phyloP scores from a whole-genome alignment of 2,329 filamentous ascomycete species.

The Aureobasidium leucospermi region DNA sequence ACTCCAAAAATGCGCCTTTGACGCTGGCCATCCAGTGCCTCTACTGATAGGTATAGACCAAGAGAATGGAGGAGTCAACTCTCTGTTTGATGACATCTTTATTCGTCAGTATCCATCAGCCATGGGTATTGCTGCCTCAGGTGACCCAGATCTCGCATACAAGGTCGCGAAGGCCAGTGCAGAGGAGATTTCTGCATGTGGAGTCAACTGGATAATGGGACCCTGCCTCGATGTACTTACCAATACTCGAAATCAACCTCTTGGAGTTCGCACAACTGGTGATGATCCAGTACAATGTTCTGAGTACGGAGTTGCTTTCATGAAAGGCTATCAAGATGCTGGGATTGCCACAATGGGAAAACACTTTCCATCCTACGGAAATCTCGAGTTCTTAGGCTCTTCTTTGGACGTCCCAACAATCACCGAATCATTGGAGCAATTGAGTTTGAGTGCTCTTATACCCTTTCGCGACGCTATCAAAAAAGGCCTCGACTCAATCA shows the following conservation, averaged over 20 bases:
- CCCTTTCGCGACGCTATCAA: constrained; percentile 87
- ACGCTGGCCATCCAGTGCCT: constrained; percentile 83
- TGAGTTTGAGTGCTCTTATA: constrained; percentile 84
- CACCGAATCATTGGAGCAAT: constrained; percentile 84
- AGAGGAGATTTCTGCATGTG: constrained; percentile 83
- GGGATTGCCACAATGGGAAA: constrained; percentile 87
- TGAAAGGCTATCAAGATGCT: constrained; percentile 88
- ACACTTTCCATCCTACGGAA: constrained; percentile 94
- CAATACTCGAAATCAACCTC: constrained; percentile 81
- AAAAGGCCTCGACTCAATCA: constrained; percentile 85
- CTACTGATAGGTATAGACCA: constrained; percentile 89
- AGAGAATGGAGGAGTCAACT: constrained; percentile 97
- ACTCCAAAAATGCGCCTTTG: constrained; percentile 82
- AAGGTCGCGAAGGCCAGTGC: constrained; percentile 89
- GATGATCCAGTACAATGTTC: constrained; percentile 95
- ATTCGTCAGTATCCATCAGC: constrained; percentile 95
- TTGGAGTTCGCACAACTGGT: constrained; percentile 82
- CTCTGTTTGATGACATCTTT: constrained; percentile 89
- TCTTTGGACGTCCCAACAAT: constrained; percentile 91
- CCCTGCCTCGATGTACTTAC: constrained; percentile 91
- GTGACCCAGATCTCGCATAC: constrained; percentile 76
- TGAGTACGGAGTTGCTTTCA: constrained; percentile 80
- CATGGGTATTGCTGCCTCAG: constrained; percentile 93
- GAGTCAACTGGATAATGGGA: constrained; percentile 91
- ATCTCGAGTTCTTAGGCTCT: constrained; percentile 85